Evolutionary conservation across 1,284 basidiomycete species (phyloP), one percentile per base, ranked within the genome.

Genomic region (Rhodotorula sp.): DNA sequence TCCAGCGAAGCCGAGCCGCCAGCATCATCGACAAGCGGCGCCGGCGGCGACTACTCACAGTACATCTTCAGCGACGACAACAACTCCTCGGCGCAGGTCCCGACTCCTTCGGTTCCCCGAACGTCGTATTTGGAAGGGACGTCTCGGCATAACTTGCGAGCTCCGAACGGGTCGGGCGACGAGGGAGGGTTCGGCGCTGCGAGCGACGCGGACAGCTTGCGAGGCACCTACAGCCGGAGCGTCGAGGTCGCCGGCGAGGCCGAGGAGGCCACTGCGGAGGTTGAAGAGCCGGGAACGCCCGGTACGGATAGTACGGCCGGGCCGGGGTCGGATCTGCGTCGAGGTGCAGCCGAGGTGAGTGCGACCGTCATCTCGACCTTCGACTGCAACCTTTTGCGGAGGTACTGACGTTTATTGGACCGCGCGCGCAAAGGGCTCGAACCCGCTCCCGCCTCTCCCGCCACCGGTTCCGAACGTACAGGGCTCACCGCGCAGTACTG

Each of bases 161-260:
- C 62, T 2, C 71, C 69, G 66, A 71, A 71, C 49, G 70, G 65
- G 0, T 69, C 62, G 21, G 52, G 57, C 12, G 69, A 66, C 43
- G 70, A 68, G 5, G 69, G 66, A 12, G 63, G 69, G 2, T 66
- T 71, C 16, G 64, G 65, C 21, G 62, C 48, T 4, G 52, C 59
- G 5, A 69, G 73, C 62, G 74, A 75, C 8, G 65, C 55, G 4
- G 72, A 76, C 38, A 76, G 72, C 45, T 34, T 76, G 54, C 19
- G 64, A 15, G 74, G 74, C 6, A 68, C 71, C 6, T 76, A 76
- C 49, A 71, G 65, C 28, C 47, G 69, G 8, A 73, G 72, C 31
- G 60, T 73, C 18, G 70, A 64, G 26, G 67, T 64, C 0, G 38
- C 38, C 38, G 62, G 50, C 16, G 69, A 68, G 19, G 64, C 23